phyloP scores from a whole-genome alignment of 305 asterid genomes.

The Rubia balearica region DNA sequence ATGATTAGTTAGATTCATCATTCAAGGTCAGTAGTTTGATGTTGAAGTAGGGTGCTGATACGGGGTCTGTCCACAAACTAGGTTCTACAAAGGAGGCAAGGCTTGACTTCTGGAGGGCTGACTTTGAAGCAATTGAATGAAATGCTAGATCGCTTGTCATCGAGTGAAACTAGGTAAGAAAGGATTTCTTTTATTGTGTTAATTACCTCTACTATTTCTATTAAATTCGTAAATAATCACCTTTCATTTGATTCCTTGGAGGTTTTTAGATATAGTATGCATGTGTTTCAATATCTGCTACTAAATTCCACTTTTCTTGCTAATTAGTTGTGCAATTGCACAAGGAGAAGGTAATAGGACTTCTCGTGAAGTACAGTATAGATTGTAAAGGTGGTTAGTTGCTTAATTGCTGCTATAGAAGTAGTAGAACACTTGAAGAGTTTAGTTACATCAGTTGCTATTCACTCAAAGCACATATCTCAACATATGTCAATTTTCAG shows the following conservation, averaged over 20 bases:
- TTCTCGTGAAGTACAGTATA: background rate
- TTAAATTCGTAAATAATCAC: background rate
- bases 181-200: background rate
- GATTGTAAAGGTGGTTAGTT: background rate
- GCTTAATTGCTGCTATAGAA: background rate
- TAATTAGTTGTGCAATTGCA: background rate
- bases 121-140: slow-evolving; percentile 65
- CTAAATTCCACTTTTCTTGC: background rate
- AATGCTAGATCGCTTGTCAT: slow-evolving; percentile 75
- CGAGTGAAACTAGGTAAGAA: slow-evolving; percentile 62
- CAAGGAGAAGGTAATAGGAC: background rate
- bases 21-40: background rate
- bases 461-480: background rate
- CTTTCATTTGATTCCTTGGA: background rate
- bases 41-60: background rate
- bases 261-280: background rate
- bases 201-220: background rate
- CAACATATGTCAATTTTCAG: background rate
- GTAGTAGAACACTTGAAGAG: background rate
- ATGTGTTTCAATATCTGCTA: background rate
- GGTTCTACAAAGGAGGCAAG: slow-evolving; percentile 82
- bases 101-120: slow-evolving; percentile 69
- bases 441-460: background rate
- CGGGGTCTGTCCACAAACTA: slow-evolving; percentile 24
- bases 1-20: background rate